Percentiles rank a stretch among this genome's conserved stretches.
Conservation (phyloP, 2,329 filamentous ascomycete genomes). For the Diaporthe citri region DNA sequence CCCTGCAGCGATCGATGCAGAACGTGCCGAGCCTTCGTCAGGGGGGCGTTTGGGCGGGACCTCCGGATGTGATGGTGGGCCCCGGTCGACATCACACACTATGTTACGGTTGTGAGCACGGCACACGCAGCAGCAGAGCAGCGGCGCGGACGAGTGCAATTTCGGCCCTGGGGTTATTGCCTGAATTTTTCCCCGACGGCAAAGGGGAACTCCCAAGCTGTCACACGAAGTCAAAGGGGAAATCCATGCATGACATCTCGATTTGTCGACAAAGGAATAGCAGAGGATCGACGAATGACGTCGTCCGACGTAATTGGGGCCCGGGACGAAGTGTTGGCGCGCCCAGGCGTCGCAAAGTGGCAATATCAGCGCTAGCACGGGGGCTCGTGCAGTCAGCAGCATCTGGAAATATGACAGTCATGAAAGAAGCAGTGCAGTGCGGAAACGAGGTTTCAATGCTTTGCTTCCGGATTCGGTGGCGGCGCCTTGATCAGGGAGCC, state of each 20-base stretch:
- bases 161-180: neutral
- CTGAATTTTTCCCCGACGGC: neutral
- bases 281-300: conserved; percentile 20
- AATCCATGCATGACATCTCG: conserved; percentile 23
- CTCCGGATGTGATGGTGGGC: neutral
- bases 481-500: neutral
- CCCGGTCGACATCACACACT: conserved; percentile 10
- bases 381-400: conserved; percentile 1
- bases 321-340: conserved; percentile 17
- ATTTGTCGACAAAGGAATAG: conserved; percentile 10
- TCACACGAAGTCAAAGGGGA: conserved; percentile 21
- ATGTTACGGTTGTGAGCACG: neutral
- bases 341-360: conserved; percentile 23
- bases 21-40: conserved; percentile 16
- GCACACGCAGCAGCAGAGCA: neutral
- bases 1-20: conserved; percentile 22
- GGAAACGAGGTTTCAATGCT: neutral
- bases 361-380: conserved; percentile 27
- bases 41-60: conserved; percentile 1
- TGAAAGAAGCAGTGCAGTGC: too few species aligned
- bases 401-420: neutral
- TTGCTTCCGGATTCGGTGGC: neutral
- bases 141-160: neutral
- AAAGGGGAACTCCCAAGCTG: neutral
- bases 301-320: conserved; percentile 14